Conservation (phyloP, 1,139 yeast species). For the Hyphopichia fennica region DNA sequence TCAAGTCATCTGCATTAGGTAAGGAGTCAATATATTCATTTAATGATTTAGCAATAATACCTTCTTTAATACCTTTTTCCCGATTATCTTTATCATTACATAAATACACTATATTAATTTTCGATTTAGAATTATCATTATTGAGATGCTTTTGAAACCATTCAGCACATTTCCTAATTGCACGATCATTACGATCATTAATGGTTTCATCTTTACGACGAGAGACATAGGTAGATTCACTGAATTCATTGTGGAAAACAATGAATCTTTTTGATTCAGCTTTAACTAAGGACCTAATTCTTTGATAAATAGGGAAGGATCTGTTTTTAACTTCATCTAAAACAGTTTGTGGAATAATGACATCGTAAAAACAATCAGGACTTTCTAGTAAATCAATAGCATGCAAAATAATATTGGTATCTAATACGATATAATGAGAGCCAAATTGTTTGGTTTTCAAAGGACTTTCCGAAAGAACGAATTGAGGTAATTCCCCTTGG, state of each 20-base stretch:
- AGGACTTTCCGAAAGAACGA: slow-evolving; percentile 54
- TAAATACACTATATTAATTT: slow-evolving; percentile 59
- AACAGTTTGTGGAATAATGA: slow-evolving; percentile 90
- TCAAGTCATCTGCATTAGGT: slow-evolving; percentile 73
- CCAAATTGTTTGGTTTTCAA: slow-evolving; percentile 31
- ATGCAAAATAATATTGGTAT: slow-evolving; percentile 84
- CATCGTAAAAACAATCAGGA: slow-evolving; percentile 77
- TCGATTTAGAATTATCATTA: slow-evolving; percentile 26
- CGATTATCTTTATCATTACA: slow-evolving; percentile 78
- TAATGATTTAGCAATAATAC: slow-evolving; percentile 56
- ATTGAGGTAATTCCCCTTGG: slow-evolving; percentile 50
- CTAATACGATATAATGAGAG: slow-evolving; percentile 77
- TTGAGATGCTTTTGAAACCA: slow-evolving; percentile 75
- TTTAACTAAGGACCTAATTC: slow-evolving; percentile 75
- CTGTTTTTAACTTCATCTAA: slow-evolving; percentile 89
- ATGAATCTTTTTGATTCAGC: slow-evolving; percentile 82
- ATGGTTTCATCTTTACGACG: slow-evolving; percentile 70
- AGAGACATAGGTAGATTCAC: slow-evolving; percentile 63
- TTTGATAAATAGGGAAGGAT: slow-evolving; percentile 83
- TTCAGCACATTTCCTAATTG: slow-evolving; percentile 71
- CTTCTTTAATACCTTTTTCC: slow-evolving; percentile 54
- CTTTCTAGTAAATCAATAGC: slow-evolving; percentile 90
- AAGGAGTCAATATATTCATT: slow-evolving; percentile 67
- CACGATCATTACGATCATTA: slow-evolving; percentile 90
- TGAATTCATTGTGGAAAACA: slow-evolving; percentile 92